A percentile compares a stretch with the other conserved stretches of the same genome.
Evolutionary conservation across 139 green algal species (phyloP).

Genomic region (Dunaliella primolecta): DNA sequence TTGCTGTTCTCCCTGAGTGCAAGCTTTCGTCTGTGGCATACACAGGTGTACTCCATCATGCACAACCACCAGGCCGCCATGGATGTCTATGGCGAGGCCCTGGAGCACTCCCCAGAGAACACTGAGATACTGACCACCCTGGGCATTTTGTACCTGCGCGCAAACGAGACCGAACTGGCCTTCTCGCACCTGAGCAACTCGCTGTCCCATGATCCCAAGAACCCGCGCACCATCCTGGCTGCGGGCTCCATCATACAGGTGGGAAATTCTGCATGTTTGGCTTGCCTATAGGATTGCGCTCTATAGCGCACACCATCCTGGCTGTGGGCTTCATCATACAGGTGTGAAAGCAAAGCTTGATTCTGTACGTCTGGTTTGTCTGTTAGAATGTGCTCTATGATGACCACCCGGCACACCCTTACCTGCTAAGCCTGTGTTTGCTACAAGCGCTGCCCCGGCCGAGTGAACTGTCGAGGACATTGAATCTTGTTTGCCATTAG

Average conservation of each 20-base stretch:
- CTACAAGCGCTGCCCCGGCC: neutral
- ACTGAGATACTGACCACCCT: constrained; percentile 70
- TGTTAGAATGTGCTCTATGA: no score
- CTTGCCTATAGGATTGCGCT: no score
- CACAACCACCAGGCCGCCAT: constrained; percentile 42
- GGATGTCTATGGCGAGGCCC: constrained; percentile 48
- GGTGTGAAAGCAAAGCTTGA: constrained; percentile 32
- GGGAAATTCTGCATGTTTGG: neutral
- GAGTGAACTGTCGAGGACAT: no score
- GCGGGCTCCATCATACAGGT: constrained; percentile 76
- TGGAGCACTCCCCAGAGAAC: constrained; percentile 72
- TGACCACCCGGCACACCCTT: constrained; percentile 37
- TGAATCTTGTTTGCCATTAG: no score
- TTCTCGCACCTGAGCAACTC: constrained; percentile 70
- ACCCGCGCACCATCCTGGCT: constrained; percentile 73
- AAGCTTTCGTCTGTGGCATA: no score
- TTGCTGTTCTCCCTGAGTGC: no score
- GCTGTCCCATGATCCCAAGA: constrained; percentile 60
- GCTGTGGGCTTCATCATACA: constrained; percentile 75
- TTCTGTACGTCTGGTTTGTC: no score
- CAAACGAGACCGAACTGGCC: constrained; percentile 62
- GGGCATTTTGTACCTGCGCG: constrained; percentile 70
- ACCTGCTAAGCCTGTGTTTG: neutral
- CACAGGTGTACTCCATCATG: constrained; percentile 43
- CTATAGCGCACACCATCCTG: constrained; percentile 74